phyloP scores from a whole-genome alignment of 495 filamentous ascomycete genomes.

The Ascobolus immersus region DNA sequence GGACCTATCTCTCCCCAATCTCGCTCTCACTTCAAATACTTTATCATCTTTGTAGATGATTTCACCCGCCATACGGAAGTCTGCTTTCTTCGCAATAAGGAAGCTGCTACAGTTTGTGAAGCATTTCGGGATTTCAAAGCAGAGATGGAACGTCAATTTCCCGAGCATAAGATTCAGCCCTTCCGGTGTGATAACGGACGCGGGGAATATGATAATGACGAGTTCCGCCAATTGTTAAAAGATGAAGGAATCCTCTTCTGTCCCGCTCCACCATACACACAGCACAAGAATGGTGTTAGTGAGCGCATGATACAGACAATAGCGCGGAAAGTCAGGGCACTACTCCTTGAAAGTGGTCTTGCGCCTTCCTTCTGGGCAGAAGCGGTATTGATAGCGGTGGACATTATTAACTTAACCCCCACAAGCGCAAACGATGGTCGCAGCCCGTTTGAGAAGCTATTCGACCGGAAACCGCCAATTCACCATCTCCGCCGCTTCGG shows the following conservation, averaged over 20 bases:
- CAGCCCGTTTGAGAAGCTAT: background rate
- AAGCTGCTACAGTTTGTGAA: too few species aligned
- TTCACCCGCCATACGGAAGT: background rate
- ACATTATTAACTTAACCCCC: background rate
- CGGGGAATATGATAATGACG: background rate
- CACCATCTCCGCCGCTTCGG: background rate
- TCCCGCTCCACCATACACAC: background rate
- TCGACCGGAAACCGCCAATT: background rate
- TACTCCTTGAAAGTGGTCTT: background rate
- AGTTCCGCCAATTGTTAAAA: background rate
- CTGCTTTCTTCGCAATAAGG: background rate
- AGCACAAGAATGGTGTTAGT: background rate
- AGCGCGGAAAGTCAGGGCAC: background rate
- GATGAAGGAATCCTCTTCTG: background rate
- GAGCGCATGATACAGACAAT: background rate
- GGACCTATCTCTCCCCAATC: background rate
- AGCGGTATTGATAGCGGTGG: background rate
- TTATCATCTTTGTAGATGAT: background rate
- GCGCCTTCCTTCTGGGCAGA: background rate
- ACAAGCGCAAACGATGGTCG: background rate
- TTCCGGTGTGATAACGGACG: background rate
- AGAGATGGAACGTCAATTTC: background rate
- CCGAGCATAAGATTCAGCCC: background rate
- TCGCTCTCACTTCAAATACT: background rate
- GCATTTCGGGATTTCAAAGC: background rate